phyloP scores from a whole-genome alignment of 352 stramenopile genomes.

The Globisporangium canariense region DNA sequence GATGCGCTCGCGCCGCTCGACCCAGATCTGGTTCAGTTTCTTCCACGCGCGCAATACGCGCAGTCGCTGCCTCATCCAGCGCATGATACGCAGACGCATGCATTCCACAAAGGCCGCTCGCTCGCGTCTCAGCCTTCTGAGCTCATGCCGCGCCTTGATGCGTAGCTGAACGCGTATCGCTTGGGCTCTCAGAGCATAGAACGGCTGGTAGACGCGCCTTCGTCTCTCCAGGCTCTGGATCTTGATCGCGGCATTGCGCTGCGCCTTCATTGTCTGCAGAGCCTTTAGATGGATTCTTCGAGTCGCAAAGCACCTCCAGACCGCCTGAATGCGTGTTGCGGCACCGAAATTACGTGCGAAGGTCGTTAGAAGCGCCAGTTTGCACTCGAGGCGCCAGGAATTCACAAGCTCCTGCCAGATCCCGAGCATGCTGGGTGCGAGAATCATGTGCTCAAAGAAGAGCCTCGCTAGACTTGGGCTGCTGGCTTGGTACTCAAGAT shows the following conservation, averaged over 20 bases:
- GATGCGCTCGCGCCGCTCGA: constrained; percentile 40
- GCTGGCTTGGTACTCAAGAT: not conserved
- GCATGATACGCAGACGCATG: constrained; percentile 42
- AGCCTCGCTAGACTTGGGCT: constrained; percentile 23
- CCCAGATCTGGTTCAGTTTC: constrained; percentile 34
- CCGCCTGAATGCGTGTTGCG: constrained; percentile 43
- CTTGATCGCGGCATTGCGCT: constrained; percentile 37
- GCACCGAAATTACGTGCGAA: constrained; percentile 39
- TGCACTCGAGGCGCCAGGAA: constrained; percentile 38
- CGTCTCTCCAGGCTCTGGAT: constrained; percentile 45
- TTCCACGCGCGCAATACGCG: constrained; percentile 49
- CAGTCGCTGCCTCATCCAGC: constrained; percentile 46
- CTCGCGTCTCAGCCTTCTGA: constrained; percentile 37
- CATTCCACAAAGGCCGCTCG: constrained; percentile 28
- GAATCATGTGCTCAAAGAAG: constrained; percentile 46
- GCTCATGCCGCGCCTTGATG: constrained; percentile 29
- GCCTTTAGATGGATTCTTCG: constrained; percentile 11
- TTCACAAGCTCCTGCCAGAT: constrained; percentile 49
- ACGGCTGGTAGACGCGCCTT: constrained; percentile 21
- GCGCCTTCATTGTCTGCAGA: constrained; percentile 32
- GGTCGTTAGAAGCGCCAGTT: constrained; percentile 25
- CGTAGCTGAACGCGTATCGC: constrained; percentile 20
- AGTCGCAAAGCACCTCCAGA: constrained; percentile 31
- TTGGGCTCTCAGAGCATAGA: constrained; percentile 13
- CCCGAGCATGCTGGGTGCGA: constrained; percentile 30